Base-by-base conservation (phyloP, 495 filamentous ascomycete genomes). In the Hypoxylon intermedium region DNA sequence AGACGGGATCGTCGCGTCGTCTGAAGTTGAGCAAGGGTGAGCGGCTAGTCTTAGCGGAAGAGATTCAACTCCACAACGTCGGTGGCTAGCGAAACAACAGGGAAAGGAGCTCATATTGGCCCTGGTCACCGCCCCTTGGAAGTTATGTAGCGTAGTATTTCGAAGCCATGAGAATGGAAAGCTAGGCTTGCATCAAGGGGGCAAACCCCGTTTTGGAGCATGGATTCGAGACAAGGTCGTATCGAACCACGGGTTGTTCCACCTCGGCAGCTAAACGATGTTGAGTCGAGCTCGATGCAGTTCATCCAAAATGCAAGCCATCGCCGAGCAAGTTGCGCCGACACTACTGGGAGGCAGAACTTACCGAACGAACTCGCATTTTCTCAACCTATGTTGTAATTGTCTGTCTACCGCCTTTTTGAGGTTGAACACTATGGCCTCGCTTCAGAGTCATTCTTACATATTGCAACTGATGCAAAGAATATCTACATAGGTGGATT, bases 21-120 rank as follows among this genome's bases (percentile, higher is more conserved):
- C 54, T 54, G 53, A 58, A 53, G 60, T 58, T 48, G 21, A 13
- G 23, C 12, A 36, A 26, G 41, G 53, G 38, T 18, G 18, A 63
- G 60, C 54, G 54, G 54, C 19, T 64, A 64, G 53, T 46, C 4
- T 37, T 45, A 52, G 48, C 49, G 43, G 44, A 49, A 40, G 46
- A n/a, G 31, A 34, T 36, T 28, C 16, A 2, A 30, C 41, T 58
- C 53, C 53, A 63, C 53, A 38, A 30, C 31, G 7, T 21, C 47
- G 53, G 53, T 63, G 60, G 34, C 26, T 63, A 58, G 37, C 60
- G 49, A 64, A 64, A 64, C 60, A 51, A 16, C 48, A 63, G 43
- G 60, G 47, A 33, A 13, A n/a, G n/a, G n/a, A 18, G 7, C 53
- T 44, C 21, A 13, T 12, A 37, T 21, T 38, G 26, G 33, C 36